Evolutionary conservation across 805 yeast species (phyloP).

Genomic region (Wickerhamiella siamensis): DNA sequence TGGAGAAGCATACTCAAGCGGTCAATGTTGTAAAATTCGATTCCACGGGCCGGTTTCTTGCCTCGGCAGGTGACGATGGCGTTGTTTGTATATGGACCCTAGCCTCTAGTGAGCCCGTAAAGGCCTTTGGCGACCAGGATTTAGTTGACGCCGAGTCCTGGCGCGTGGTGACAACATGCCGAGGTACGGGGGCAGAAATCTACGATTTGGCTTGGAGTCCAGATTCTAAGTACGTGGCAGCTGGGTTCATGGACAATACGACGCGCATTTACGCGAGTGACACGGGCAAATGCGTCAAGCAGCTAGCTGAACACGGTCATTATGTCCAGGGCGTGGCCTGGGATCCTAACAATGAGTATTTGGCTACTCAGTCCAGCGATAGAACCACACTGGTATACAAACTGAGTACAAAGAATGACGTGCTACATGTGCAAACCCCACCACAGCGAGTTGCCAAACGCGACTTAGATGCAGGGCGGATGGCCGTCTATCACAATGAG

Average conservation of each 20-base stretch:
- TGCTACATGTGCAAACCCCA: conserved; percentile 12
- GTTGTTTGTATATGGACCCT: conserved; percentile 66
- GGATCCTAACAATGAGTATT: conserved; percentile 72
- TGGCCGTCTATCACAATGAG: conserved; percentile 44
- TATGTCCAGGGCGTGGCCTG: conserved; percentile 93
- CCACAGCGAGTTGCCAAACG: conserved; percentile 39
- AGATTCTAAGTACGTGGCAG: conserved; percentile 54
- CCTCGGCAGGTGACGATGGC: conserved; percentile 95
- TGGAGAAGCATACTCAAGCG: conserved; percentile 83
- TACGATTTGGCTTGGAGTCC: conserved; percentile 94
- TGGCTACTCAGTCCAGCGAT: conserved; percentile 87
- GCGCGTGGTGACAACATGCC: conserved; percentile 39
- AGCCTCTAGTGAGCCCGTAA: neutral
- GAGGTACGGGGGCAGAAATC: conserved; percentile 49
- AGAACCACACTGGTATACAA: conserved; percentile 62
- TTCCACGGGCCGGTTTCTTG: conserved; percentile 53
- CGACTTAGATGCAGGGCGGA: conserved; percentile 28
- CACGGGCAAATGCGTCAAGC: conserved; percentile 43
- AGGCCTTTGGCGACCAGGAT: conserved; percentile 31
- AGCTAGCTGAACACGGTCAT: conserved; percentile 62
- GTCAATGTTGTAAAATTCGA: conserved; percentile 81
- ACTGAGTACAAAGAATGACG: conserved; percentile 25
- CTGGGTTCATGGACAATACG: conserved; percentile 85
- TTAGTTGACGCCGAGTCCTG: conserved; percentile 49
- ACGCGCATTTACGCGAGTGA: conserved; percentile 50